Evolutionary conservation across 129 eudicot genomes (phyloP), one percentile per base, ranked within the genome.

Genomic region (Flaveria brownii): DNA sequence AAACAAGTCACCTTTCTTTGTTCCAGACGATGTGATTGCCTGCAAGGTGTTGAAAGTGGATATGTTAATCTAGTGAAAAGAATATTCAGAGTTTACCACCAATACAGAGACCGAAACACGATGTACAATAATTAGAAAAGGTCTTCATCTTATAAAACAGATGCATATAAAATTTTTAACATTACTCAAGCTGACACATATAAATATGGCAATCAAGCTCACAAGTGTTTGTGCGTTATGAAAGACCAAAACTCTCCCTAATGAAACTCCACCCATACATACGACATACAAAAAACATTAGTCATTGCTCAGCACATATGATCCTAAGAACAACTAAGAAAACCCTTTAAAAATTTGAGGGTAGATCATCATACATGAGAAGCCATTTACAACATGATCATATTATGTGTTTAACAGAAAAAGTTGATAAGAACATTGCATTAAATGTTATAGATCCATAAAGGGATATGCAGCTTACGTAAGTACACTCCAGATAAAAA

Each of bases 21-120:
- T 85, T 72, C 88, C 93, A 60, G 86, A 63, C 5, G 93, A 78
- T 59, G 90, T 86, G 77, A 88, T 81, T 76, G 88, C 88, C 93
- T 88, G 68, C 39, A 68, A 36, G 2, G 25, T 51, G 16, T 15
- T 26, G 18, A 63, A 78, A 55, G 22, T 63, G 22, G 22, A 70
- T 42, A 30, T 33, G 60, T 59, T 39, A 60, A 47, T 33, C 25
- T 59, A 43, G 2, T 60, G 36, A 61, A 47, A 57, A 61, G 22
- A 18, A 25, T 66, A 68, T 11, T 45, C 6, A 15, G 36, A 23
- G 46, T 23, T 15, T 3, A 47, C 72, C 1, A 39, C 26, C 70
- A 69, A 2, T n/a, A 51, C 15, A 54, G 30, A 66, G 12, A 49
- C 6, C 2, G 2, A 78, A 43, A 70, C 7, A 8, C 41, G 60